Conservation (phyloP, 1,139 yeast genomes). For the Williopsis jadinii region DNA sequence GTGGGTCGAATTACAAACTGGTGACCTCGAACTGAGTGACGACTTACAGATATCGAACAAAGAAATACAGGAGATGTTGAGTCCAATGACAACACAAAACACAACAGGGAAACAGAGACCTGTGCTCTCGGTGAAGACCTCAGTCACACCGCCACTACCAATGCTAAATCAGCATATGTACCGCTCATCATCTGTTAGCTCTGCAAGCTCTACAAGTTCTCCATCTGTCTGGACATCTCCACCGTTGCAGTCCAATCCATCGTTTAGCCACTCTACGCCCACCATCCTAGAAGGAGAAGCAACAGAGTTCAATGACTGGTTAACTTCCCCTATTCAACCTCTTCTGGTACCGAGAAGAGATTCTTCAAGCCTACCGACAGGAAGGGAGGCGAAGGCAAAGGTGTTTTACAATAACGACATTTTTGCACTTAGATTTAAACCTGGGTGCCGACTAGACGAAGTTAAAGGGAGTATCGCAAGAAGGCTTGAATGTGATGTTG, state of each 20-base stretch:
- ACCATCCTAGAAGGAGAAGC: conserved; percentile 5
- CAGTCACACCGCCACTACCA: conserved; percentile 21
- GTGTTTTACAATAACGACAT: conserved; percentile 18
- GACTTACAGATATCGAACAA: conserved; percentile 13
- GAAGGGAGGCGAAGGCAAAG: conserved; percentile 13
- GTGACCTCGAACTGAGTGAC: conserved; percentile 20
- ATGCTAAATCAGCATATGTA: conserved; percentile 2
- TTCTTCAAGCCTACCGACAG: too few relatives aligned
- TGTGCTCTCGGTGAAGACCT: conserved; percentile 15
- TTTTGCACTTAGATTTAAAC: conserved; percentile 17
- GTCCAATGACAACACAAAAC: conserved; percentile 10
- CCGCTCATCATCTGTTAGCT: conserved; percentile 2
- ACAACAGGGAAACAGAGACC: conserved; percentile 7
- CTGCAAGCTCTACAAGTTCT: background rate
- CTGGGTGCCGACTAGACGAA: conserved; percentile 3
- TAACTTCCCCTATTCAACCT: conserved; percentile 14
- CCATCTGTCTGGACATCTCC: conserved; percentile 2
- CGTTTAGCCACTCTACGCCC: conserved; percentile 7
- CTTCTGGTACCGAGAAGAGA: conserved; percentile 1
- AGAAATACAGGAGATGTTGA: conserved; percentile 16
- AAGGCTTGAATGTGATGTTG: conserved; percentile 17
- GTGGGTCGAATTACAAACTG: conserved; percentile 22
- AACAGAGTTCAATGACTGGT: conserved; percentile 10
- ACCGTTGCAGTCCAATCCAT: background rate
- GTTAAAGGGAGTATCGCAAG: conserved; percentile 16